Base-by-base conservation (phyloP, 2,329 filamentous ascomycete genomes). In the Penicillium oxalicum region DNA sequence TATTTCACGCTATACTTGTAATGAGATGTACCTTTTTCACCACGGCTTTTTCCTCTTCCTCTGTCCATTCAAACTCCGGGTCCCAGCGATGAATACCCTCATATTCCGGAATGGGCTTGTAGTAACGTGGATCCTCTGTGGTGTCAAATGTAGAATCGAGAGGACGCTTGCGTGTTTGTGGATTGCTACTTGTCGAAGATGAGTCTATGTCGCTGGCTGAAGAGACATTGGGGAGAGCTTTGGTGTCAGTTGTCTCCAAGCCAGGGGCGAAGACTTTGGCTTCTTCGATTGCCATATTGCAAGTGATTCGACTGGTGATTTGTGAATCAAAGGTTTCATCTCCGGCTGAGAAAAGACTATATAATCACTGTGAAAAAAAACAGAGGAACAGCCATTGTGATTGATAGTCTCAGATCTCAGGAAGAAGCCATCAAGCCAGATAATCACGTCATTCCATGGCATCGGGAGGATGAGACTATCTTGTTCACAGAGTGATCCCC, bases 61-160 rank as follows among this genome's bases (percentile, higher is more conserved):
- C 61, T 0, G 63, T 64, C 73, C 73, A 76, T 38, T 72, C 69
- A 40, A 72, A 68, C 0, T 70, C 63, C 0, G 73, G 73, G 48
- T 77, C 74, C 66, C 73, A 77, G 9, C 71, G 69, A 58, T 76
- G 73, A 34, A 69, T 62, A 9, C 74, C 73, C 59, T 77, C 75
- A 57, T 80, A 72, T 28, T 61, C 56, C 2, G 63, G 57, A 33
- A 70, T 70, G 4, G 69, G 68, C 44, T 68, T 71, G 46, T 71
- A 70, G 43, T 60, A 65, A 5, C 64, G 58, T 1, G 62, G 58
- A 36, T 69, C 67, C 40, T 68, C 67, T 0, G 61, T 61, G 1
- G 62, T 56, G 33, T 70, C 68, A 46, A 70, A 71, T 3, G 68
- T 60, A 29, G 57, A 56, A 38, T 66, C 64, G 5, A 50, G 36